Base-by-base conservation (phyloP, 1,284 basidiomycete genomes). In the Omphalotus olearius region DNA sequence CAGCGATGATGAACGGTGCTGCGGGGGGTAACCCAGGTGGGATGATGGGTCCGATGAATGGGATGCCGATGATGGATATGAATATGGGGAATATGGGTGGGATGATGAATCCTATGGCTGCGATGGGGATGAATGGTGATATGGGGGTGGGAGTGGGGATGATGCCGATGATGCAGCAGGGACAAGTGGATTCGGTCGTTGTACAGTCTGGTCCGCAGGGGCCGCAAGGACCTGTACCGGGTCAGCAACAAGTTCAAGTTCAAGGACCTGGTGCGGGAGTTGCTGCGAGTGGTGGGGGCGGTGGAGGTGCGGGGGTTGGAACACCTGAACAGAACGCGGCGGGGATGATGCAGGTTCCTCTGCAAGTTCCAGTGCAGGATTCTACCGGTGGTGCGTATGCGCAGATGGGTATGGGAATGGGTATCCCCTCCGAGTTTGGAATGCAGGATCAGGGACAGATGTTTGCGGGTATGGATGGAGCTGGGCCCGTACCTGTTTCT, bases 1-100 rank as follows among this genome's bases (percentile, higher is more conserved):
- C 78, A 28, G 79, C 81, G 11, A 83, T 87, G 79, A 88, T 86
- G 85, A 81, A 83, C 57, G 74, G 71, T 50, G 76, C 72, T 5
- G 73, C 68, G 13, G 45, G 69, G 13, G 47, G 70, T 6, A 78
- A 72, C 47, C 69, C 72, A n/a, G 76, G 70, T 9, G 30, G 30
- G 16, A 85, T 88, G 83, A 83, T 88, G 78, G 71, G 67, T 17
- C 72, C 76, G 17, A 48, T 45, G 43, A 45, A 45, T 25, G 43
- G 43, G 4, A 45, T 45, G 25, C 16, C 35, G 60, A 79, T 75
- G 79, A 83, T 84, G 71, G 69, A 71, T 44, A 74, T 69, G 75
- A 68, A 62, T 55, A 40, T 40, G 38, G 41, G 41, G n/a, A 26
- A 26, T 25, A 43, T 43, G 64, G 30, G 30, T 14, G 74, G 73